Evolutionary conservation across 768 basidiomycete genomes (phyloP), one percentile per base, ranked within the genome.

Genomic region (Leccinum disarticulatum): DNA sequence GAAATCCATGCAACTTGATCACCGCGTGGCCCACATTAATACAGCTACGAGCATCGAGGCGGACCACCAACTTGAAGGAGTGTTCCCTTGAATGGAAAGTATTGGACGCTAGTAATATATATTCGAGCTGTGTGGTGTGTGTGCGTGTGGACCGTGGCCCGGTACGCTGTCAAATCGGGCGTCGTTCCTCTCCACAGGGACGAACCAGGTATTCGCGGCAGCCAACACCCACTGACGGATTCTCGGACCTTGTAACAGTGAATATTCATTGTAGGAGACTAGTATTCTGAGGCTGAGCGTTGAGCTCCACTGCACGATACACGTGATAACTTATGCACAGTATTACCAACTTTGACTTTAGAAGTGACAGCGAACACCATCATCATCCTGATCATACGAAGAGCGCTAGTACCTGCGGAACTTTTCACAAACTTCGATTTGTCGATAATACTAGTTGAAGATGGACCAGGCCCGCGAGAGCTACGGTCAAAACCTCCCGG

Each of bases 401-500:
- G 47, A 48, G 25, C 22, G 47, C 9, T 22, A 14, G 6, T 25
- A 48, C 27, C 27, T 7, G 15, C 25, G 15, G 48, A 25, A 28
- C 22, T 2, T 43, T 43, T 28, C 48, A 49, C 48, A 49, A 25
- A 15, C 10, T 4, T 49, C 15, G 27, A 49, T 17, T 49, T 4
- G 27, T 49, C 15, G 25, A 27, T 48, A 51, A 17, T 17, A 31
- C 46, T 19, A 33, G 47, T 22, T 36, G 48, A 8, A 19, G 50
- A 70, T 70, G 66, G 54, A 65, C 30, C 66, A 63, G 25, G 46
- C 19, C 25, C 17, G 11, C 31, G 58, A 68, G 43, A 78, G 71
- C 35, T 87, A 82, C 64, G 86, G 86, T 22, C 75, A 79, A 67
- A 67, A 64, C 52, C 76, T 88, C 56, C 86, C 84, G 64, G 86